phyloP scores from a whole-genome alignment of 2,329 filamentous ascomycete species.

The Ciborinia camelliae region DNA sequence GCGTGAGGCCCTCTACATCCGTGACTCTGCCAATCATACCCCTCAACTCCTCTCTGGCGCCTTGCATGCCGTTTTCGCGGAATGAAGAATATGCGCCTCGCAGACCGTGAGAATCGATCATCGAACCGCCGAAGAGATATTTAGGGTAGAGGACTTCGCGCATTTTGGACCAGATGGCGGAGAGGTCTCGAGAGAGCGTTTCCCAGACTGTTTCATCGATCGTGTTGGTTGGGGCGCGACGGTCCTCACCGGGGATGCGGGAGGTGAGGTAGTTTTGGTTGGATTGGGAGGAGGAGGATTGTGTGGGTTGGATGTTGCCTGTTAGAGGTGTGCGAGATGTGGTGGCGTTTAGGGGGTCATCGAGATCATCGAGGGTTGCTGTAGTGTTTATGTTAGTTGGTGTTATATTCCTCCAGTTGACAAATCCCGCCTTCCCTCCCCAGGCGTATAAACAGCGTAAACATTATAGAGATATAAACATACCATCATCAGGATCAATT shows the following conservation, averaged over 20 bases:
- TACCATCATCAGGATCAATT: conserved; percentile 78
- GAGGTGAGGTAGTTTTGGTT: conserved; percentile 84
- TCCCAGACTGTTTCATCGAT: conserved; percentile 98
- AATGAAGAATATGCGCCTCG: conserved; percentile 61
- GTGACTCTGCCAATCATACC: conserved; percentile 59
- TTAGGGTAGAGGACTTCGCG: conserved; percentile 94
- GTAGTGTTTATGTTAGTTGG: too few species aligned
- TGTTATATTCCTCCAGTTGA: too few species aligned
- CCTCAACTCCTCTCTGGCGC: conserved; percentile 60
- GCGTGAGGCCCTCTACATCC: conserved; percentile 59
- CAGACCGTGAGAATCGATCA: conserved; percentile 57
- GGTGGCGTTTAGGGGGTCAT: conserved; percentile 86
- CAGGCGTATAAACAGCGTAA: too few species aligned
- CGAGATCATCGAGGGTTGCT: conserved; percentile 65
- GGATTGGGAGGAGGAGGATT: conserved; percentile 53
- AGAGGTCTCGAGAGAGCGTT: conserved; percentile 85
- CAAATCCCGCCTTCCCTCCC: too few species aligned
- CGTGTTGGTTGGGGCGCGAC: conserved; percentile 82
- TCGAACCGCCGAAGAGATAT: conserved; percentile 75
- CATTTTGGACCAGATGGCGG: conserved; percentile 97
- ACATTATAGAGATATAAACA: conserved; percentile 30
- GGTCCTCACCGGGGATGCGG: conserved; percentile 87
- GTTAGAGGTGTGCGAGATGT: conserved; percentile 71
- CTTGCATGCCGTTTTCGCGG: conserved; percentile 54
- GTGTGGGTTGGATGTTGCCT: conserved; percentile 65